A percentile compares a stretch with the other conserved stretches of the same genome.
Evolutionary conservation across 306 rosid species (phyloP).

Genomic region (Glycine soja): DNA sequence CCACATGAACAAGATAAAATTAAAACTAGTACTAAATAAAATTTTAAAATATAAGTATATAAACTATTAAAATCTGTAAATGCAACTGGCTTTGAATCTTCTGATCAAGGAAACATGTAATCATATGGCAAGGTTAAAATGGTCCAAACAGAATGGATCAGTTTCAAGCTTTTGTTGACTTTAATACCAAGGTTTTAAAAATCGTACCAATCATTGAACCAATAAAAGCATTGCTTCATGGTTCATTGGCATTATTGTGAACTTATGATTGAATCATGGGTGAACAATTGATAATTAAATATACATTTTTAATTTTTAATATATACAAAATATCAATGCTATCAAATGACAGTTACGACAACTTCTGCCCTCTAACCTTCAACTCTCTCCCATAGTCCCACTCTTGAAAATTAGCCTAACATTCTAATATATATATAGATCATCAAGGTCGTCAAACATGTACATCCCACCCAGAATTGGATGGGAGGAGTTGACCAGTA

Average conservation of each 20-base stretch:
- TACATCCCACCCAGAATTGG: background rate
- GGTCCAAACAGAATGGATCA: slow-evolving; percentile 35
- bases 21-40: background rate
- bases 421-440: background rate
- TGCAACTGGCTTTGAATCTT: slow-evolving; percentile 12
- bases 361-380: background rate
- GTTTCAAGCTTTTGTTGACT: slow-evolving; percentile 22
- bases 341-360: background rate
- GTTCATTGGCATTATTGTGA: background rate
- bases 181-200: background rate
- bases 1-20: slow-evolving; percentile 1
- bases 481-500: background rate
- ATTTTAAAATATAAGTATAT: background rate
- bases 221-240: background rate
- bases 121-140: slow-evolving; percentile 30
- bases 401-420: background rate
- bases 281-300: no score
- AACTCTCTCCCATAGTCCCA: background rate
- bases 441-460: background rate
- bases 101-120: background rate
- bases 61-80: slow-evolving; percentile 23
- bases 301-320: no score
- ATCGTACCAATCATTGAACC: background rate
- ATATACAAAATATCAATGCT: background rate
- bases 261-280: background rate